Conservation (phyloP, 805 yeast species). For the Pichia californica region DNA sequence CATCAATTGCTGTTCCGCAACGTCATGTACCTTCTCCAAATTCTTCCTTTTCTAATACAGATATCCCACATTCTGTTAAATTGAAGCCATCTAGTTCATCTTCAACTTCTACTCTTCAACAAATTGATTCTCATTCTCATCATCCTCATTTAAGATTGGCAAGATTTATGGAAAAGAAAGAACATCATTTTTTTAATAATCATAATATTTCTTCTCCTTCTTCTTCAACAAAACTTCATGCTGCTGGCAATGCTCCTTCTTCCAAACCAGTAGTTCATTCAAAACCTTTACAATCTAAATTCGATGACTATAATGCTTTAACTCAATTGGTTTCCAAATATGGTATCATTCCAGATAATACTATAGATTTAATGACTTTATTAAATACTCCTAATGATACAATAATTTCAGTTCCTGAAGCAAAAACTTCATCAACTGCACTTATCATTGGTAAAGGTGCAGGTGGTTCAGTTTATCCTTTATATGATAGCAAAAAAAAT, state of each 20-base stretch:
- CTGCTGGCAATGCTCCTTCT: too few species aligned
- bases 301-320: slow-evolving; percentile 13
- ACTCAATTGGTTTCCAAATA: slow-evolving; percentile 11
- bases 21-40: neutral
- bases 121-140: slow-evolving; percentile 12
- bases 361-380: slow-evolving; percentile 7
- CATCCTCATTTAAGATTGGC: slow-evolving; percentile 12
- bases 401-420: neutral
- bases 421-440: slow-evolving; percentile 10
- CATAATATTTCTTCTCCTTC: neutral
- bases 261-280: neutral
- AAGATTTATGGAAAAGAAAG: slow-evolving; percentile 15
- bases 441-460: slow-evolving; percentile 72
- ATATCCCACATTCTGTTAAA: neutral
- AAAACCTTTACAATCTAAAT: slow-evolving; percentile 5
- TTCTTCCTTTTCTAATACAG: neutral
- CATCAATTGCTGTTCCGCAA: neutral
- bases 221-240: neutral
- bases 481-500: slow-evolving; percentile 46
- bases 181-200: neutral
- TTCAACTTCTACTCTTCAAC: slow-evolving; percentile 6
- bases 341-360: slow-evolving; percentile 14
- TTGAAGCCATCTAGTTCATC: slow-evolving; percentile 2
- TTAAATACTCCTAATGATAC: slow-evolving; percentile 1
- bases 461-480: slow-evolving; percentile 86